Evolutionary conservation across 1,284 basidiomycete species (phyloP).

Genomic region (Trichosporon ovoides): DNA sequence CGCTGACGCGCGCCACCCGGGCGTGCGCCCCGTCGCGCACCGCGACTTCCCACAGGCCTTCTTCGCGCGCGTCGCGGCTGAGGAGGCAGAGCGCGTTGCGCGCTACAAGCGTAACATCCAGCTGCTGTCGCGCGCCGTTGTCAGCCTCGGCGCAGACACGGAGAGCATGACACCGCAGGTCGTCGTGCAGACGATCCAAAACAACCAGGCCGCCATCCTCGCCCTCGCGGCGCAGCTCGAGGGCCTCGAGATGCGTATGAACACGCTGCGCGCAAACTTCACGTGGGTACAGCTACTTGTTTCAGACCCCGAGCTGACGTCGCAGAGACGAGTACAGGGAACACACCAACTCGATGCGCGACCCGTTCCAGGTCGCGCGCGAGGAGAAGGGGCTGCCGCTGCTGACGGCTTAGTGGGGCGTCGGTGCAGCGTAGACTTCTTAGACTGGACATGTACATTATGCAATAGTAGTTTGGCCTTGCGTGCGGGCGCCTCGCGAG

Average conservation of each 20-base stretch:
- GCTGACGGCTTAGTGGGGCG: slow-evolving; percentile 5
- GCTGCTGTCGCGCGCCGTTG: slow-evolving; percentile 38
- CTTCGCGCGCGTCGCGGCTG: slow-evolving; percentile 31
- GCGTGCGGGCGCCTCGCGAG: no score
- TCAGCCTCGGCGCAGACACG: slow-evolving; percentile 27
- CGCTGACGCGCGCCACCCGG: slow-evolving; percentile 32
- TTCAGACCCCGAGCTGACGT: not conserved
- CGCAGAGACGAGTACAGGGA: slow-evolving; percentile 36
- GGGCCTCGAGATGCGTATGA: slow-evolving; percentile 34
- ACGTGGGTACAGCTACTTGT: slow-evolving; percentile 23
- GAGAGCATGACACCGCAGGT: slow-evolving; percentile 39
- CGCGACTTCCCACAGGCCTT: slow-evolving; percentile 44
- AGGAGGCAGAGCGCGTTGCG: slow-evolving; percentile 34
- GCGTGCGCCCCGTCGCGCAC: slow-evolving; percentile 32
- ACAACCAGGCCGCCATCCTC: slow-evolving; percentile 40
- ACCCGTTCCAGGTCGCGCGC: slow-evolving; percentile 44
- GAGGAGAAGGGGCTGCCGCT: slow-evolving; percentile 32
- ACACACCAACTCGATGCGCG: slow-evolving; percentile 36
- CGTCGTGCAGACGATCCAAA: slow-evolving; percentile 43
- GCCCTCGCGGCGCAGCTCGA: slow-evolving; percentile 40
- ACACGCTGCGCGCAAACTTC: slow-evolving; percentile 27
- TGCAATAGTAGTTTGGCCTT: no score
- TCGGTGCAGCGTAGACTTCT: no score
- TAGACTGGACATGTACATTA: no score
- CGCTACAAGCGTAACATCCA: slow-evolving; percentile 36